These are phyloP conservation scores for Helianthus tuberosus DNA, from an alignment of 129 eudicot genomes.

Conservation along the genomic window DNA sequence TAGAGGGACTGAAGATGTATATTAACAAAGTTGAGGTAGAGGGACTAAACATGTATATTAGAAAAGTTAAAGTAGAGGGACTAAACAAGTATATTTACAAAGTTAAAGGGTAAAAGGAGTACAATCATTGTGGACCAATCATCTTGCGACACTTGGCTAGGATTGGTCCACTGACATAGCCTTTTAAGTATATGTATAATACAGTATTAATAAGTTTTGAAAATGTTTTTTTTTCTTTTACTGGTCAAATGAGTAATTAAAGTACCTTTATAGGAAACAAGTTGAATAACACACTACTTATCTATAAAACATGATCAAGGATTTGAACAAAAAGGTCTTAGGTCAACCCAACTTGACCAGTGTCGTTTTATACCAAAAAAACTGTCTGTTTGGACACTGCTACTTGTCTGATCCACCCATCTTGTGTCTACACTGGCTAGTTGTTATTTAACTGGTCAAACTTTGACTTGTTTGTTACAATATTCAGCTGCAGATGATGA, in stretches of 20 bases:
- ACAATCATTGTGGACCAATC: too few relatives aligned
- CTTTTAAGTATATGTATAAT: too few relatives aligned
- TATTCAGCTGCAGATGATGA: slow-evolving; percentile 95
- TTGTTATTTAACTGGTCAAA: background rate
- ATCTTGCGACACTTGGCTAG: too few relatives aligned
- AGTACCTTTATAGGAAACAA: background rate
- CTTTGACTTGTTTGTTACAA: slow-evolving; percentile 13
- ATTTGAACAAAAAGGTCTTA: background rate
- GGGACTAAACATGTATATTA: too few relatives aligned
- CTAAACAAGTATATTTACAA: too few relatives aligned
- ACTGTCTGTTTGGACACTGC: background rate
- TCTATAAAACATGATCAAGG: background rate
- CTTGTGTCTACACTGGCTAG: slow-evolving; percentile 3
- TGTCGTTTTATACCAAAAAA: background rate
- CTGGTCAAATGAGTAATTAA: background rate
- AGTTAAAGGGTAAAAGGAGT: too few relatives aligned
- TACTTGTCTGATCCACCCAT: background rate
- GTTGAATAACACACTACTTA: background rate
- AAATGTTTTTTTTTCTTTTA: background rate
- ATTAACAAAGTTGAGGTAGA: too few relatives aligned
- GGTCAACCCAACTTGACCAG: background rate
- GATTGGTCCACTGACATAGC: too few relatives aligned
- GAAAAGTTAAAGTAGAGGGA: too few relatives aligned
- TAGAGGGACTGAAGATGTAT: too few relatives aligned
- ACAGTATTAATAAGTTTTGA: too few relatives aligned